These are phyloP conservation scores for Myriosclerotinia scirpicola DNA, from an alignment of 2,329 filamentous ascomycete genomes.

Conservation along the genomic window DNA sequence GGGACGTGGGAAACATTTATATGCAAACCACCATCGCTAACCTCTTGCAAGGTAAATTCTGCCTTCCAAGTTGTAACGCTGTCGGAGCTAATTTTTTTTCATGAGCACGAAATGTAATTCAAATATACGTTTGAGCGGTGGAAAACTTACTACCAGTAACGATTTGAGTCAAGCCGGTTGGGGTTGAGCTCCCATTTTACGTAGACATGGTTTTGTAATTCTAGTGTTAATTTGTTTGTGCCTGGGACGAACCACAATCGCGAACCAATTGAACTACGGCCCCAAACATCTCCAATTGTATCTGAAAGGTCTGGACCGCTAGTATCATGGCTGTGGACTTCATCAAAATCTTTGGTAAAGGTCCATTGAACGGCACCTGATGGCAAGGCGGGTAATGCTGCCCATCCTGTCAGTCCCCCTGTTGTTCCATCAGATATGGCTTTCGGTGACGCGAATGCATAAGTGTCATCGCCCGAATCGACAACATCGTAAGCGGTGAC, in stretches of 20 bases:
- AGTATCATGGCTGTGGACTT: background rate
- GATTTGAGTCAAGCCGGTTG: background rate
- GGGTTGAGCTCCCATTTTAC: background rate
- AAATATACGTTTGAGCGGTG: background rate
- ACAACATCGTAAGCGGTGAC: background rate
- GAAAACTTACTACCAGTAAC: conserved; percentile 1
- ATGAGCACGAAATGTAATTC: background rate
- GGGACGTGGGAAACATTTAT: background rate
- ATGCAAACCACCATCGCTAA: conserved; percentile 4
- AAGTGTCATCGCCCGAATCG: background rate
- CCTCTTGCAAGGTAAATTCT: background rate
- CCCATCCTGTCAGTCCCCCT: background rate
- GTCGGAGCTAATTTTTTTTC: background rate
- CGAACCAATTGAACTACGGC: background rate
- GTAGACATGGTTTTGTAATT: background rate
- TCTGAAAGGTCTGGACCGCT: background rate
- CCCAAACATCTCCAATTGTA: background rate
- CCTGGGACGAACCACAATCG: conserved; percentile 1
- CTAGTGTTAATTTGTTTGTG: background rate
- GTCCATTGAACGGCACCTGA: conserved; percentile 1
- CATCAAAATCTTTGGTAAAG: background rate
- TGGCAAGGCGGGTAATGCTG: background rate
- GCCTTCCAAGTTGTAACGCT: conserved; percentile 2
- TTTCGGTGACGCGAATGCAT: background rate
- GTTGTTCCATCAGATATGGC: background rate